Evolutionary conservation across 2,329 filamentous ascomycete genomes (phyloP).

Genomic region (Corynespora cassiicola): DNA sequence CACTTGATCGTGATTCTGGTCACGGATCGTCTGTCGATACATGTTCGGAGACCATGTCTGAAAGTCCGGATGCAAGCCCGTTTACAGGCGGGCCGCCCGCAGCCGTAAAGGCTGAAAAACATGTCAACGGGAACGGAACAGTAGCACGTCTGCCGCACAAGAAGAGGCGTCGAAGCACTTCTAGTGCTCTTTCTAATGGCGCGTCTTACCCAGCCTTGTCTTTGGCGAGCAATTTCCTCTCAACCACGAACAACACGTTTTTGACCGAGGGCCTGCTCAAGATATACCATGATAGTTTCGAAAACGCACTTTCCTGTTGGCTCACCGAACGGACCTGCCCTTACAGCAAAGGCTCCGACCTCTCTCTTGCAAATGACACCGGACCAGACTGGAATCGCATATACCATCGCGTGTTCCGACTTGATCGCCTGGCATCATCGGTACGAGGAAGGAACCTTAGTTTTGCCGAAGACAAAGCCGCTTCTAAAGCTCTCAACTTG

Average conservation of each 20-base stretch:
- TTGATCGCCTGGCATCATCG: slow-evolving; percentile 54
- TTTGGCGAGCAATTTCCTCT: slow-evolving; percentile 36
- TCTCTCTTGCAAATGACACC: slow-evolving; percentile 37
- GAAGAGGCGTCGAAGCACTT: slow-evolving; percentile 30
- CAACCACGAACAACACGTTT: slow-evolving; percentile 44
- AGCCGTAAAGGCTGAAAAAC: slow-evolving; percentile 13
- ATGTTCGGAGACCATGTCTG: slow-evolving; percentile 24
- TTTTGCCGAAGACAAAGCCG: slow-evolving; percentile 51
- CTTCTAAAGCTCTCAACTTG: slow-evolving; percentile 55
- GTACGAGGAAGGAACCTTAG: slow-evolving; percentile 51
- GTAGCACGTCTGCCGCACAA: slow-evolving; percentile 25
- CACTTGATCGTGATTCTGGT: slow-evolving; percentile 27
- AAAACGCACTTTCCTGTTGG: slow-evolving; percentile 62
- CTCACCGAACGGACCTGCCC: slow-evolving; percentile 61
- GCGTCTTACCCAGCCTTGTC: slow-evolving; percentile 25
- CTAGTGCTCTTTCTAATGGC: slow-evolving; percentile 24
- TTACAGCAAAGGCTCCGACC: slow-evolving; percentile 46
- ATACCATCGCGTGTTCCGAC: slow-evolving; percentile 56
- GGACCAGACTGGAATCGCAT: slow-evolving; percentile 58
- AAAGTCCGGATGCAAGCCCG: slow-evolving; percentile 19
- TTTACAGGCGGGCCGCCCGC: slow-evolving; percentile 8
- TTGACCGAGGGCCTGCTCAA: slow-evolving; percentile 54
- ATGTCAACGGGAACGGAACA: too few relatives aligned
- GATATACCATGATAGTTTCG: slow-evolving; percentile 62
- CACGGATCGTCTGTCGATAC: slow-evolving; percentile 34